Evolutionary conservation across 1,284 basidiomycete species (phyloP).

Genomic region (Microbotryum lychnidis-dioicae): DNA sequence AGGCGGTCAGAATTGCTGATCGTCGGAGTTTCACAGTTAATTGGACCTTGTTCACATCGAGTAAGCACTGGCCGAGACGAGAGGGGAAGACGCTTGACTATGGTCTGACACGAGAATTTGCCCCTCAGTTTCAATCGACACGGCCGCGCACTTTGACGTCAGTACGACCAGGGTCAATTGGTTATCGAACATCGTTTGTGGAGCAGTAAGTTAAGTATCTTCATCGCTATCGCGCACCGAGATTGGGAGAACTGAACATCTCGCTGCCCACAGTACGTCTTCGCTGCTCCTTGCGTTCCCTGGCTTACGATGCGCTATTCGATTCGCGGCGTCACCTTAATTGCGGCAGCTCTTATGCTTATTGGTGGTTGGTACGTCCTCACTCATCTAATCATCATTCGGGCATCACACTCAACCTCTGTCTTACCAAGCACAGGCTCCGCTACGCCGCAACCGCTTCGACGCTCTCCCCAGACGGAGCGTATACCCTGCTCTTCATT

Average conservation of each 20-base stretch:
- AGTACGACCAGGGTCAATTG: conserved; percentile 1
- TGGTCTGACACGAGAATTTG: no score
- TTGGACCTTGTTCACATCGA: conserved; percentile 1
- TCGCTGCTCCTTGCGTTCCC: conserved; percentile 1
- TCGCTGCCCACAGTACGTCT: background rate
- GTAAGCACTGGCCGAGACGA: background rate
- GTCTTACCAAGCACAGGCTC: background rate
- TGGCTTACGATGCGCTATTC: background rate
- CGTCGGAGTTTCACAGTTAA: background rate
- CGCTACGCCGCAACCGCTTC: conserved; percentile 3
- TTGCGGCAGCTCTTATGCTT: background rate
- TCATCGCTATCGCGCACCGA: no score
- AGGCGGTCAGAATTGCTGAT: background rate
- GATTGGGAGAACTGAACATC: background rate
- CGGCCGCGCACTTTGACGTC: background rate
- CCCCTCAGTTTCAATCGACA: background rate
- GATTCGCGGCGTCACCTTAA: background rate
- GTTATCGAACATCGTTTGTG: conserved; percentile 3
- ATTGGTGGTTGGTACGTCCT: background rate
- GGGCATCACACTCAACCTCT: no score
- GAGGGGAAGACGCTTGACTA: no score
- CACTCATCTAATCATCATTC: background rate
- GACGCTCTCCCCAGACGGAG: background rate
- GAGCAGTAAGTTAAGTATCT: background rate
- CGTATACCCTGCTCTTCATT: conserved; percentile 1